Conservation (phyloP, 768 basidiomycete species). For the Amanita pseudoporphyria region DNA sequence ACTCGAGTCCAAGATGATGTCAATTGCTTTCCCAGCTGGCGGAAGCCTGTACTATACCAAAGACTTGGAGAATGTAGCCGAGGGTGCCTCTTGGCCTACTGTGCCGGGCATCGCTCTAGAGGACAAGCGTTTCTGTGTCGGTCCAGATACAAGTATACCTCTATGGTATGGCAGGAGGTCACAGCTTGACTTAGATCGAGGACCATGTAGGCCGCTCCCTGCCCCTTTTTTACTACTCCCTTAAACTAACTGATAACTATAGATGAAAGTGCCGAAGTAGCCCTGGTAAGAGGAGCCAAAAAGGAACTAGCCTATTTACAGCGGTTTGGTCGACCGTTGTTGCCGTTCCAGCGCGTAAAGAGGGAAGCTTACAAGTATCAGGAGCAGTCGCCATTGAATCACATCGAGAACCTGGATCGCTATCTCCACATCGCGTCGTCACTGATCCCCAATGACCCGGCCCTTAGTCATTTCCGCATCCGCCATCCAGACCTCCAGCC, state of each 20-base stretch:
- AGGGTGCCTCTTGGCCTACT: too few relatives aligned
- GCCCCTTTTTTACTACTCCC: slow-evolving; percentile 17
- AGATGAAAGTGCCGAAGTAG: slow-evolving; percentile 35
- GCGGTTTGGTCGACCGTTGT: slow-evolving; percentile 36
- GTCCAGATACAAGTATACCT: slow-evolving; percentile 25
- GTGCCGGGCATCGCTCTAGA: slow-evolving; percentile 26
- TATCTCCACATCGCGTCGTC: slow-evolving; percentile 40
- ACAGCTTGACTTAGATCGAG: too few relatives aligned
- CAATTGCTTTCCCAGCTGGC: slow-evolving; percentile 36
- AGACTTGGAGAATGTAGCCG: slow-evolving; percentile 32
- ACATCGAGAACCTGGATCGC: slow-evolving; percentile 38
- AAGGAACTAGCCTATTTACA: slow-evolving; percentile 42
- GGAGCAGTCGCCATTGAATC: slow-evolving; percentile 31
- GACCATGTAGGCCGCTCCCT: slow-evolving; percentile 39
- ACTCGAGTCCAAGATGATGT: slow-evolving; percentile 41
- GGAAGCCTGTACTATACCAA: slow-evolving; percentile 39
- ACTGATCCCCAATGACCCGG: slow-evolving; percentile 30
- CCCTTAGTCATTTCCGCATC: slow-evolving; percentile 35
- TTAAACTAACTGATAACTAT: slow-evolving; percentile 23
- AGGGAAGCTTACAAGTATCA: slow-evolving; percentile 36
- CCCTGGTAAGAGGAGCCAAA: slow-evolving; percentile 28
- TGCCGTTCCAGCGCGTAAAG: slow-evolving; percentile 31
- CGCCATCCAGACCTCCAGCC: slow-evolving; percentile 44
- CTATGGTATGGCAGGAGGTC: slow-evolving; percentile 47
- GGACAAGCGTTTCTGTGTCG: slow-evolving; percentile 29